phyloP scores from a whole-genome alignment of 2,329 filamentous ascomycete genomes.

The Mycosphaerella arachidis region DNA sequence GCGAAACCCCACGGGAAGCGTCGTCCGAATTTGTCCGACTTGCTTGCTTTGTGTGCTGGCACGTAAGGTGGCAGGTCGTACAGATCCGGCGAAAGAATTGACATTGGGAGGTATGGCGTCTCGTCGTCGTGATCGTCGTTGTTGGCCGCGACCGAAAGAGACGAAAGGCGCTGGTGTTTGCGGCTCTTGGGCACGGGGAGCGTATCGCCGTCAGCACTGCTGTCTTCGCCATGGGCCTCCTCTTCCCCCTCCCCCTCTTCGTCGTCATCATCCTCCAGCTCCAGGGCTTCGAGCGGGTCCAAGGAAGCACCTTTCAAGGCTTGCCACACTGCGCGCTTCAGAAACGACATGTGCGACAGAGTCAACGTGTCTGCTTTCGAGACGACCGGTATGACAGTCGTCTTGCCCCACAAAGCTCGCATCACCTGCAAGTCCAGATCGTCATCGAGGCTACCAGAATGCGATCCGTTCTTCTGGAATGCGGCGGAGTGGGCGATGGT shows the following conservation, averaged over 20 bases:
- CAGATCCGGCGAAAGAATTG: constrained; percentile 87
- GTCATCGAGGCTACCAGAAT: constrained; percentile 58
- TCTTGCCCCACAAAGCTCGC: constrained; percentile 83
- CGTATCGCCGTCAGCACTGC: constrained; percentile 38
- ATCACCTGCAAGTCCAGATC: constrained; percentile 88
- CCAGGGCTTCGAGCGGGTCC: constrained; percentile 82
- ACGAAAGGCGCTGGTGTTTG: constrained; percentile 38
- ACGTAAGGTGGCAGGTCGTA: constrained; percentile 66
- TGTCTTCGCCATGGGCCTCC: constrained; percentile 43
- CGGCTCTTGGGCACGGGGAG: constrained; percentile 18
- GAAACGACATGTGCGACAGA: constrained; percentile 83
- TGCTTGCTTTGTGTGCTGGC: constrained; percentile 11
- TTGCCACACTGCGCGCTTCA: constrained; percentile 87
- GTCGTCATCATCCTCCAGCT: constrained; percentile 70
- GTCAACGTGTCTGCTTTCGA: constrained; percentile 97
- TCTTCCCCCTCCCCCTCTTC: constrained; percentile 43
- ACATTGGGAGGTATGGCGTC: constrained; percentile 74
- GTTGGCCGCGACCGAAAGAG: constrained; percentile 33
- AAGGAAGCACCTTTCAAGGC: constrained; percentile 80
- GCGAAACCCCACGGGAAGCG: constrained; percentile 97
- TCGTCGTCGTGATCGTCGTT: constrained; percentile 38
- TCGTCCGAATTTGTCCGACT: constrained; percentile 68
- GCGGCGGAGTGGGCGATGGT: constrained; percentile 44
- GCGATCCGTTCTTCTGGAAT: constrained; percentile 14
- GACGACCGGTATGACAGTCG: constrained; percentile 90